phyloP scores from a whole-genome alignment of 2,329 filamentous ascomycete species.

The Endothia cerciana region DNA sequence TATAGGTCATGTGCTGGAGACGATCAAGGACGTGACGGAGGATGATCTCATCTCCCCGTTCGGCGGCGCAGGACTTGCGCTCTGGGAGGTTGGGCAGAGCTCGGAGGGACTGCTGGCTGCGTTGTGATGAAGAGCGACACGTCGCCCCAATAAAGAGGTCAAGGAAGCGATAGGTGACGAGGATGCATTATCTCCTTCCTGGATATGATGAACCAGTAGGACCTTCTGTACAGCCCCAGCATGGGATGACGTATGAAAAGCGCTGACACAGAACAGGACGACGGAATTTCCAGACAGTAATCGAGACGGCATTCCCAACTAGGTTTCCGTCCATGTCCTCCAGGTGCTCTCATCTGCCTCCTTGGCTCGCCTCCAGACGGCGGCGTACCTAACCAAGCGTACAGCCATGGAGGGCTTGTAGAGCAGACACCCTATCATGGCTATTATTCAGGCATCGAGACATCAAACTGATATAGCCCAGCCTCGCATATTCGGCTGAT shows the following conservation, averaged over 20 bases:
- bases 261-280: not conserved
- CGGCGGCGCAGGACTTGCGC: conserved; percentile 27
- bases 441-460: not conserved
- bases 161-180: not conserved
- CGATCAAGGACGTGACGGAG: conserved; percentile 25
- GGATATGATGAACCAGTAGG: not conserved
- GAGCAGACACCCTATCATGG: not conserved
- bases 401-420: not conserved
- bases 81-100: conserved; percentile 31
- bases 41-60: conserved; percentile 18
- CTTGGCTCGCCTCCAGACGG: no score
- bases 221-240: not conserved
- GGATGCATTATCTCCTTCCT: not conserved
- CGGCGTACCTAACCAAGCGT: no score
- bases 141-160: not conserved
- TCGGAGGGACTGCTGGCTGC: conserved; percentile 25
- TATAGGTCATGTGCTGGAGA: conserved; percentile 21
- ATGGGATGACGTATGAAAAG: not conserved
- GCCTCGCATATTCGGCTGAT: not conserved
- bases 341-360: not conserved
- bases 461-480: not conserved
- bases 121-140: conserved; percentile 1
- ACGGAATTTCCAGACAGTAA: not conserved
- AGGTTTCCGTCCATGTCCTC: not conserved
- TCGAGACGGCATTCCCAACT: not conserved